These are phyloP conservation scores for Diplotaxis tenuifolia DNA, from an alignment of 345 rosid genomes.

Conservation along the genomic window DNA sequence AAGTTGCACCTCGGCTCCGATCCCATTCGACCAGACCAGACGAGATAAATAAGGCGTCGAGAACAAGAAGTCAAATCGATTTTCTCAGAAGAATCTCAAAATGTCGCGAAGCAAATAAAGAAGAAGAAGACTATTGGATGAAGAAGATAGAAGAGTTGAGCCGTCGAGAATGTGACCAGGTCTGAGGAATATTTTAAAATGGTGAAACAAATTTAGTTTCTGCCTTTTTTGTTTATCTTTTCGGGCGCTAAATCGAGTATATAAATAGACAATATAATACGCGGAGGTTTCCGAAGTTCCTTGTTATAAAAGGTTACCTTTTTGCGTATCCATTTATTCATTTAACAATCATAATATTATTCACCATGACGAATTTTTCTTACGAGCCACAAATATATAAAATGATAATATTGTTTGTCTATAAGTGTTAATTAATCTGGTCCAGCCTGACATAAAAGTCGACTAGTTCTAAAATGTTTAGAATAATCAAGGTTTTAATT, in stretches of 20 bases:
- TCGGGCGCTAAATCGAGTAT: conserved; percentile 20
- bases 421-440: not conserved
- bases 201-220: not conserved
- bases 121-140: conserved; percentile 2
- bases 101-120: not conserved
- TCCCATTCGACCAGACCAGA: conserved; percentile 37
- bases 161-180: conserved; percentile 27
- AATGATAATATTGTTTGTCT: not conserved
- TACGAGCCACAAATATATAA: not conserved
- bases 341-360: too few relatives aligned
- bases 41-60: not conserved
- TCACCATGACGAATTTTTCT: not conserved
- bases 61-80: not conserved
- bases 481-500: too few relatives aligned
- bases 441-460: too few relatives aligned
- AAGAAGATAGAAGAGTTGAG: conserved; percentile 26
- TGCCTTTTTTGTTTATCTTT: conserved; percentile 1
- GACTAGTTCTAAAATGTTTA: too few relatives aligned
- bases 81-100: not conserved
- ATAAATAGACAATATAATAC: conserved; percentile 2
- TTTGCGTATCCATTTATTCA: not conserved
- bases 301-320: not conserved
- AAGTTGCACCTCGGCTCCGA: conserved; percentile 34
- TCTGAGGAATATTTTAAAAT: not conserved
- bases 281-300: not conserved